Evolutionary conservation across 371 early-diverging fungal genomes (phyloP).

Genomic region (Rhizopus arrhizus): DNA sequence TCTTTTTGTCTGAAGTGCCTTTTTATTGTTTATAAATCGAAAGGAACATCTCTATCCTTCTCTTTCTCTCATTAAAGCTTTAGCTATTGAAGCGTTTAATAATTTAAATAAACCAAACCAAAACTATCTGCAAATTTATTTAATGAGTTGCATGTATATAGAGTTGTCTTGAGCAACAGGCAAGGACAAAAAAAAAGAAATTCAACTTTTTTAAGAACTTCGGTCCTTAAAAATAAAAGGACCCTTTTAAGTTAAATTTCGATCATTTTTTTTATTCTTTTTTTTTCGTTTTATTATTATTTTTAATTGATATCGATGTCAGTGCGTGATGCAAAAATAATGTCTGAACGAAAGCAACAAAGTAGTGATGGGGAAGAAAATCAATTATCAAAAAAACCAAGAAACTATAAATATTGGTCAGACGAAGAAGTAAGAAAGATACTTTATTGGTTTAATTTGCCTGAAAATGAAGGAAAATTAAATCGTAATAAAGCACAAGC

Average conservation of each 20-base stretch:
- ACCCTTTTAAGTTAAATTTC: not conserved
- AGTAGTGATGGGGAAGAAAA: slow-evolving; percentile 3
- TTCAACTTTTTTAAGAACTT: not conserved
- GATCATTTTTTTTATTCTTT: not conserved
- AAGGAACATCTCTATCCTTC: no score
- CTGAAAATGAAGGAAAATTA: slow-evolving; percentile 30
- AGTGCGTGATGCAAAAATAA: not conserved
- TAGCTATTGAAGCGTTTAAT: no score
- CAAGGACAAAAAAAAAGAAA: not conserved
- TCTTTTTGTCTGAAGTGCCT: no score
- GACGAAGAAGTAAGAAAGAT: slow-evolving; percentile 30
- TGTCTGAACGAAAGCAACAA: not conserved
- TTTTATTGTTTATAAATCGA: no score
- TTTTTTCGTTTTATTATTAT: slow-evolving; percentile 3
- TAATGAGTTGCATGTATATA: no score
- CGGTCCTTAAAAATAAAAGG: not conserved
- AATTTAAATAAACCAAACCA: no score
- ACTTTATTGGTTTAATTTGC: slow-evolving; percentile 23
- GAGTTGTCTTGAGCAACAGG: no score
- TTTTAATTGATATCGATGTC: not conserved
- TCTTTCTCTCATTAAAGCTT: no score
- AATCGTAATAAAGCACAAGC: slow-evolving; percentile 29
- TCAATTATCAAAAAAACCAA: slow-evolving; percentile 19
- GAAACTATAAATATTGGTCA: slow-evolving; percentile 34
- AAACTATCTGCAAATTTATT: no score